Base-by-base conservation (phyloP, 768 basidiomycete species). In the Suillus alpinus region DNA sequence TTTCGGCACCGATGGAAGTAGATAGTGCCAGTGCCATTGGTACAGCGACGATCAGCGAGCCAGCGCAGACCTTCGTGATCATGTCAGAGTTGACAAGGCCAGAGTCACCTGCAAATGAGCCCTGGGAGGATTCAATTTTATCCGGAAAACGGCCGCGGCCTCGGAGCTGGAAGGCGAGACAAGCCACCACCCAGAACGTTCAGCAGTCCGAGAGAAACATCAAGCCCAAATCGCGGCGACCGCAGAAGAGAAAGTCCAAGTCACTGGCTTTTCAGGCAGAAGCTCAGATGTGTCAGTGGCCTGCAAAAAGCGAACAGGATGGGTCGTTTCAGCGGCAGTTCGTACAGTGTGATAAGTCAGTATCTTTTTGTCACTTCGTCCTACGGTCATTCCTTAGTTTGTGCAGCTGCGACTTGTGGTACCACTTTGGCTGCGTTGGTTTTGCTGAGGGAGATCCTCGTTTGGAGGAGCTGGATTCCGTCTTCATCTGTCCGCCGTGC, bases 371-470 rank as follows among this genome's bases (percentile, higher is more conserved):
- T 50, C 18, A 6, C 18, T 50, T 10, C 20, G 23, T 34, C 7
- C 4, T 4, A 13, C 8, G 18, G 29, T 18, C 7, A 12, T 37
- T 44, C 20, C 26, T 64, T 23, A 62, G 43, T 43, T 37, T 9
- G 53, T 40, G 26, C 7, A 81, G 80, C 6, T 82, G 80, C 57
- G 68, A 73, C 2, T 51, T 63, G 58, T 83, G 83, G 83, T 84
- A 80, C 59, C 83, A 85, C 58, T 81, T 78, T 58, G 83, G 80
- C 6, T 85, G 83, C 59, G 77, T 78, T 31, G 82, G 77, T 16
- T 69, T 84, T 41, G 58, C 52, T 13, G 47, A 68, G 2, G 69
- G 65, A 0, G 82, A 85, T 62, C 58, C 67, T 1, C 72, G 80
- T n/a, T 59, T 80, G 32, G 68, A 71, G 40, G 47, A 31, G 2